Conservation (phyloP, 768 basidiomycete genomes). For the Macrolepiota dolichaula region DNA sequence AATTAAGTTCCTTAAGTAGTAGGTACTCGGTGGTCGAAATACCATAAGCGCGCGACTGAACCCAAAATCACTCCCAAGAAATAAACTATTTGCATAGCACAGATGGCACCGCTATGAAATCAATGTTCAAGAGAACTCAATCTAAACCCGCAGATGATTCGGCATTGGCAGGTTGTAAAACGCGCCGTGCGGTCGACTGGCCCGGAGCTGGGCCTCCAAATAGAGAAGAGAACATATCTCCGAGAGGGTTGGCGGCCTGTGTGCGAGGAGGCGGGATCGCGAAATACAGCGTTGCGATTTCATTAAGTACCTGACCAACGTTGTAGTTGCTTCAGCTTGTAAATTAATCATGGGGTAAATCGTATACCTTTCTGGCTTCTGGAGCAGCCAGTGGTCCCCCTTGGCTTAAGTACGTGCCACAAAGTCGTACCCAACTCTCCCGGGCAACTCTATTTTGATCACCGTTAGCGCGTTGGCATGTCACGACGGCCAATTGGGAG, state of each 20-base stretch:
- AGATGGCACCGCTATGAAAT: not conserved
- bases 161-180: conserved; percentile 40
- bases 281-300: conserved; percentile 78
- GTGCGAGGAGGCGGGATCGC: conserved; percentile 76
- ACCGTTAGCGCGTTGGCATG: conserved; percentile 85
- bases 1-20: not conserved
- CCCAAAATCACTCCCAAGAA: not conserved
- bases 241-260: conserved; percentile 75
- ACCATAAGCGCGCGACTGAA: not conserved
- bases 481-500: conserved; percentile 81
- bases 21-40: not conserved
- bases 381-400: conserved; percentile 48
- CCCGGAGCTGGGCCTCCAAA: conserved; percentile 66
- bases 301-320: conserved; percentile 52
- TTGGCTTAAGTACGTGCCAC: conserved; percentile 77
- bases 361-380: conserved; percentile 1
- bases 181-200: conserved; percentile 36
- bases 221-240: conserved; percentile 85
- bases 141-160: conserved; percentile 39
- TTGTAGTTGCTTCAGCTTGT: not conserved
- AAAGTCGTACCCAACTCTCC: conserved; percentile 82
- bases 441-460: conserved; percentile 73
- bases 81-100: not conserved
- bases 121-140: conserved; percentile 18
- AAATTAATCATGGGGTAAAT: not conserved